Evolutionary conservation across 2,329 filamentous ascomycete genomes (phyloP).

Genomic region (Cercospora zeae-maydis): DNA sequence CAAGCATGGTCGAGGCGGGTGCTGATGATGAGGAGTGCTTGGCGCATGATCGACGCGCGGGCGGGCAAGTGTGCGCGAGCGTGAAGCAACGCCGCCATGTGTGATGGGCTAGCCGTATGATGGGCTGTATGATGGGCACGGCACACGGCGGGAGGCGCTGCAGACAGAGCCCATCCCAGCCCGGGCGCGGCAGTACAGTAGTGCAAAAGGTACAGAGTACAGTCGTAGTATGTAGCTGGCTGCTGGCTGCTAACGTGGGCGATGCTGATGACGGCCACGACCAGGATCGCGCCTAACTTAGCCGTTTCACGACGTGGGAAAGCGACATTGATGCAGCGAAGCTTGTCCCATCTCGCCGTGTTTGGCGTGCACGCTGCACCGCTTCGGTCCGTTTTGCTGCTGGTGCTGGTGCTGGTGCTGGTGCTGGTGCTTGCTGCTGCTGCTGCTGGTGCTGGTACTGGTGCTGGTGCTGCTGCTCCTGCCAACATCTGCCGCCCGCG

Average conservation of each 20-base stretch:
- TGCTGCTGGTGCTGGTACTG: slow-evolving; percentile 2
- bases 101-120: too few species aligned
- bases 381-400: slow-evolving; percentile 5
- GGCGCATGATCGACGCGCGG: not conserved
- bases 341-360: slow-evolving; percentile 21
- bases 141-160: not conserved
- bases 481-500: not conserved
- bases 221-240: not conserved
- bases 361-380: slow-evolving; percentile 12
- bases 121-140: too few species aligned
- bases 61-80: slow-evolving; percentile 8
- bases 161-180: not conserved
- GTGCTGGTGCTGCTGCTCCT: slow-evolving; percentile 1
- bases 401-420: slow-evolving; percentile 6
- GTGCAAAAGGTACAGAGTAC: not conserved
- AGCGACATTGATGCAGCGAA: slow-evolving; percentile 25
- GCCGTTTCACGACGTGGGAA: slow-evolving; percentile 11
- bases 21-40: not conserved
- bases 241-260: not conserved
- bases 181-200: not conserved
- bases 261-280: not conserved
- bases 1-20: too few species aligned
- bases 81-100: not conserved
- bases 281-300: slow-evolving; percentile 7
- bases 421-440: slow-evolving; percentile 1